Conservation (phyloP, 1,139 yeast species). For the Saccharomycopsis phalli region DNA sequence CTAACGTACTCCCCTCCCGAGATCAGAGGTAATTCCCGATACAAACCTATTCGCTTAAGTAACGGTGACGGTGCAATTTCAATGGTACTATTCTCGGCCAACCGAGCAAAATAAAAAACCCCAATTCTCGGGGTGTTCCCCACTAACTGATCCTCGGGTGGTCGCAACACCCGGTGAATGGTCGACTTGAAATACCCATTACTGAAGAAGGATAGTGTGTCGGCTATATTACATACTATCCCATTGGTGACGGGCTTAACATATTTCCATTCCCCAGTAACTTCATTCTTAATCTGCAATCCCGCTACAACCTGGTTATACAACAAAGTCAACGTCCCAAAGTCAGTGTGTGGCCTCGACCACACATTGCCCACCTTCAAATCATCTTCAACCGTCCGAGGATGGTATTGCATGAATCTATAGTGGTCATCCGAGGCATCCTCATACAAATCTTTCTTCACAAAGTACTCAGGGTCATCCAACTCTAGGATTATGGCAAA, state of each 20-base stretch:
- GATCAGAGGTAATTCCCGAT: not conserved
- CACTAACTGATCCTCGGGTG: conserved; percentile 35
- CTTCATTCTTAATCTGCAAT: conserved; percentile 38
- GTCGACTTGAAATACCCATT: conserved; percentile 42
- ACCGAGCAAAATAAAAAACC: conserved; percentile 8
- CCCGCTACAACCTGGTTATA: conserved; percentile 23
- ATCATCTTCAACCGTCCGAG: conserved; percentile 9
- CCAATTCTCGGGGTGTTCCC: conserved; percentile 12
- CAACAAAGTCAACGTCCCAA: conserved; percentile 7
- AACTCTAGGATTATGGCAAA: conserved; percentile 9
- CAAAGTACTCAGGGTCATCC: conserved; percentile 7
- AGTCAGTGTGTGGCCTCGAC: conserved; percentile 11
- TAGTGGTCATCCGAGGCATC: conserved; percentile 10
- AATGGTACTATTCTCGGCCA: conserved; percentile 2
- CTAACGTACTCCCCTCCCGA: conserved; percentile 5
- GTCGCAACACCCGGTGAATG: conserved; percentile 38
- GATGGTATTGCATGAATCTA: conserved; percentile 11
- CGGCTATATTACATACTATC: conserved; percentile 41
- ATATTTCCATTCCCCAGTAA: conserved; percentile 37
- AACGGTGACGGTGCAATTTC: conserved; percentile 10
- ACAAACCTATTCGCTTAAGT: conserved; percentile 9
- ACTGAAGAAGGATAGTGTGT: conserved; percentile 38
- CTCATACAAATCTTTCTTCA: conserved; percentile 6
- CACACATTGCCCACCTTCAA: conserved; percentile 6
- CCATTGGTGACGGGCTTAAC: conserved; percentile 39